These are phyloP conservation scores for Diospyros kaki DNA, from an alignment of 148 eudicot species.

Conservation along the genomic window DNA sequence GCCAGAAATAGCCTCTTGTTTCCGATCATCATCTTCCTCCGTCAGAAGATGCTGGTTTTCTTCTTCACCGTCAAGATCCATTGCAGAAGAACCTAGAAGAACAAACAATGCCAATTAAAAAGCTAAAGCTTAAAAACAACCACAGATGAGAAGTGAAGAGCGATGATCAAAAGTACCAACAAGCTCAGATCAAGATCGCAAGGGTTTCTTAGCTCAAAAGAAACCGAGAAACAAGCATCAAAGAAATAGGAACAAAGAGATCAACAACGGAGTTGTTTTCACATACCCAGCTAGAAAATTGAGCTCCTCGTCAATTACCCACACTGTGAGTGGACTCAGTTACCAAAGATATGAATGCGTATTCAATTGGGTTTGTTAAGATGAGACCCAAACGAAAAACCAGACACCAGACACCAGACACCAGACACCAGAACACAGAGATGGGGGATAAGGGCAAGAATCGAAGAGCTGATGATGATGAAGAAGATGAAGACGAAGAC, in stretches of 20 bases:
- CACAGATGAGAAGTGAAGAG: not conserved
- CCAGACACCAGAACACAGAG: not conserved
- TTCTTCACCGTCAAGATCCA: conserved; percentile 7
- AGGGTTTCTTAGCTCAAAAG: conserved; percentile 13
- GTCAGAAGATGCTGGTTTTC: not conserved
- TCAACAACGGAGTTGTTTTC: not conserved
- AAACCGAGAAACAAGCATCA: not conserved
- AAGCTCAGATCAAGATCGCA: too few species aligned
- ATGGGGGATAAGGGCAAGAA: not conserved
- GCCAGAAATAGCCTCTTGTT: not conserved
- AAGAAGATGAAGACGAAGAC: conserved; percentile 6
- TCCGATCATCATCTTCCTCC: not conserved
- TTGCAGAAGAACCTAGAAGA: conserved; percentile 10
- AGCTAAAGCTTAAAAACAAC: not conserved
- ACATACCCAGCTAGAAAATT: conserved; percentile 14
- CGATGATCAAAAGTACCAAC: too few species aligned
- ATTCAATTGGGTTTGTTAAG: too few species aligned
- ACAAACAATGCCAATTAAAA: not conserved
- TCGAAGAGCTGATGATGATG: not conserved
- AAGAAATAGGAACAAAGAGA: not conserved
- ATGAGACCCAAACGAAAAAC: not conserved
- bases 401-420: too few species aligned
- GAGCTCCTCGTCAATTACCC: not conserved
- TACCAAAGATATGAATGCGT: too few species aligned
- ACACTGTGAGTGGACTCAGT: not conserved